These are phyloP conservation scores for Naganishia liquefaciens DNA, from an alignment of 1,284 basidiomycete genomes.

Conservation along the genomic window DNA sequence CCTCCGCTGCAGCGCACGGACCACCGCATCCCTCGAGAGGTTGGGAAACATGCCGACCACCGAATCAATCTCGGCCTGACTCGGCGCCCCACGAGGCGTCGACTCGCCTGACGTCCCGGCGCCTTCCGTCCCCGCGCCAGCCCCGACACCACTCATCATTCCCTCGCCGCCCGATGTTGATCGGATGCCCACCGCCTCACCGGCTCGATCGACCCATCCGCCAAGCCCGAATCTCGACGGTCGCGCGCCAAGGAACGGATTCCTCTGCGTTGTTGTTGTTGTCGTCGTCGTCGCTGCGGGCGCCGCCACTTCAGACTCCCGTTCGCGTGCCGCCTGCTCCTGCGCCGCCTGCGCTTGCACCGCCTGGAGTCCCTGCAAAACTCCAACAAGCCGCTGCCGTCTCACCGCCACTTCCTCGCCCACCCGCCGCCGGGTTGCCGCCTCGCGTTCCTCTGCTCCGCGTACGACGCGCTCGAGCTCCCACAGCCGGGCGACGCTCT, in stretches of 20 bases:
- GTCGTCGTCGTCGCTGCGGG: neutral
- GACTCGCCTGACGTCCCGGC: neutral
- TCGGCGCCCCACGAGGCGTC: conserved; percentile 5
- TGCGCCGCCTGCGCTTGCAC: conserved; percentile 1
- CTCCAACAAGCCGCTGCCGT: conserved; percentile 22
- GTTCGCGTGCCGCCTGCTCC: neutral
- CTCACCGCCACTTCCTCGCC: conserved; percentile 31
- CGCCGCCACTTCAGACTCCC: neutral
- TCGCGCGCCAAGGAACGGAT: neutral
- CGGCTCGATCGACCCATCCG: conserved; percentile 71
- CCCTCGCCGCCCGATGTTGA: neutral
- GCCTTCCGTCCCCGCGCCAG: neutral
- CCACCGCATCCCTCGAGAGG: conserved; percentile 69
- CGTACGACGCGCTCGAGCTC: conserved; percentile 6
- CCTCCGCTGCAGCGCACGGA: conserved; percentile 78
- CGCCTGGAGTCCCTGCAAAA: neutral
- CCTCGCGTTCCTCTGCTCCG: conserved; percentile 29
- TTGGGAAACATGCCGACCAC: conserved; percentile 80
- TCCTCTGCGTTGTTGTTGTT: neutral
- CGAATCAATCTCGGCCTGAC: conserved; percentile 48
- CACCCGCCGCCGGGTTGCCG: conserved; percentile 32
- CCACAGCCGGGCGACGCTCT: conserved; percentile 43
- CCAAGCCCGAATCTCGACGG: conserved; percentile 58
- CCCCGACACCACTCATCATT: neutral
- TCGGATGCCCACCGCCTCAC: conserved; percentile 18